Evolutionary conservation across 768 basidiomycete genomes (phyloP), one percentile per base, ranked within the genome.

Genomic region (Pleurotus tuber-regium): DNA sequence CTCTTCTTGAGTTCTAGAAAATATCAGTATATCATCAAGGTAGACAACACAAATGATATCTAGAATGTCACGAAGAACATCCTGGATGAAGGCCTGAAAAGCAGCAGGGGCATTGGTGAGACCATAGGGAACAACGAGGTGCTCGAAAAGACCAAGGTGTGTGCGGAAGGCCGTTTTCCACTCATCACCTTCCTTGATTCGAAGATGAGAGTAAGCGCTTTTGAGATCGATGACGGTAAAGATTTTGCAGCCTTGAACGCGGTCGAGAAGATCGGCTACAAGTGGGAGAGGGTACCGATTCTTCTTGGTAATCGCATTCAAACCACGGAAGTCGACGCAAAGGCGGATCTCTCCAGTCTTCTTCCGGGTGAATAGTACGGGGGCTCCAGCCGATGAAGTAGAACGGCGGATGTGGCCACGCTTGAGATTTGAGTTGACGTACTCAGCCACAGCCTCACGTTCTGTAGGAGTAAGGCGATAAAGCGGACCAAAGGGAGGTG

Each of bases 81-180:
- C 68, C 23, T 74, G 64, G 52, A 79, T 75, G 51, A 75, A 70
- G 14, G 56, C 49, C 56, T 79, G 76, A 55, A 75, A 78, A 1
- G 66, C 55, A 0, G 75, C 65, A 4, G 75, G 71, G 3, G 70
- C 67, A 49, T 74, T 71, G 30, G 65, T 66, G 7, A 73, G 63
- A 6, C 69, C 69, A 28, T 68, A 68, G n/a, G 69, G 68, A 58
- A 73, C 68, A 10, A 76, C 66, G 4, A 61, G 57, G 33, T 62
- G 69, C 61, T 77, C 65, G 50, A 67, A 76, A 14, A 64, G 57
- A 3, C 76, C 69, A 14, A 65, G 64, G 24, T 60, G 60, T 9
- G 69, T 73, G 4, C 59, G 48, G 58, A 79, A 77, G 0, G 69
- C 70, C 2, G 74, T 75, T 54, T 76, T 77, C 70, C 66, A 70